These are phyloP conservation scores for Pyricularia sp. DNA, from an alignment of 2,329 filamentous ascomycete genomes.

Conservation along the genomic window DNA sequence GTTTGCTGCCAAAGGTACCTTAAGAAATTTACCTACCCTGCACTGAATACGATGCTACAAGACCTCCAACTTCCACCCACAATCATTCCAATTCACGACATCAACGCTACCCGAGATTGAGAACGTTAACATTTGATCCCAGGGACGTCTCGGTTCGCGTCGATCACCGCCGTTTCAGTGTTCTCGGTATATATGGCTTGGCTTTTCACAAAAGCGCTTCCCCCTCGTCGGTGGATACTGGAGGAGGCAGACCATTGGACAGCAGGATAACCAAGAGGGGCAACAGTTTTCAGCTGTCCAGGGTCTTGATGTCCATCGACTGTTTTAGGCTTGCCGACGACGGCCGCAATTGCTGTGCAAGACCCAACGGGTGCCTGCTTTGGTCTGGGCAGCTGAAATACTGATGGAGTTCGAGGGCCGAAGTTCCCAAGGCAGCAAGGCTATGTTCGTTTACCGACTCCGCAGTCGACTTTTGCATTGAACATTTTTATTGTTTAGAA, in stretches of 20 bases:
- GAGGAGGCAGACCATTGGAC: neutral
- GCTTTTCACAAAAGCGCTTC: neutral
- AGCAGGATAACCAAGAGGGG: neutral
- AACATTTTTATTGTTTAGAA: neutral
- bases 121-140: neutral
- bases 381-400: neutral
- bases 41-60: neutral
- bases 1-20: no score
- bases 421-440: neutral
- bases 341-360: neutral
- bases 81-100: neutral
- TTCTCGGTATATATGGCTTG: neutral
- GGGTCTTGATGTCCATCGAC: neutral
- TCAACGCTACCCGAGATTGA: neutral
- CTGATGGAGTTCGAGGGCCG: neutral
- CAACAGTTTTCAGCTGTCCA: neutral
- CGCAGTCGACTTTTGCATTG: neutral
- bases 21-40: neutral
- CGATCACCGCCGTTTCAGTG: neutral
- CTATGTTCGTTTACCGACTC: neutral
- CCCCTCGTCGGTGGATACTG: neutral
- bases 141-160: neutral
- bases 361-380: neutral
- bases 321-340: neutral
- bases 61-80: no score